Conservation (phyloP, 2,329 filamentous ascomycete species). For the Phaeoacremonium minimum region DNA sequence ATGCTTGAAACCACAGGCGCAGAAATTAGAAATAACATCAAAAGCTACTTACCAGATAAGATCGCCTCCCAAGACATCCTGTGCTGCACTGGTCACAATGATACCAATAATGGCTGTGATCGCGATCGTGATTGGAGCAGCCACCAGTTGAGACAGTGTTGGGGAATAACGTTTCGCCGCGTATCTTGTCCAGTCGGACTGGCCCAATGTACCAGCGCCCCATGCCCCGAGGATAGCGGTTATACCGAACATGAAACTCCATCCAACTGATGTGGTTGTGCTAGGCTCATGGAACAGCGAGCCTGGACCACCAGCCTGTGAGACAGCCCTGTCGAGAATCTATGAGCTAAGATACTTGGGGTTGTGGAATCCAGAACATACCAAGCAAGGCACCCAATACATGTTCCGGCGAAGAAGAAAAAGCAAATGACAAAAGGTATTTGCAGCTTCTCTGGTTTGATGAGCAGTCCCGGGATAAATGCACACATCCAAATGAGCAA, state of each 20-base stretch:
- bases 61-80: conserved; percentile 42
- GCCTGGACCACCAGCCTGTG: conserved; percentile 14
- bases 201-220: conserved; percentile 18
- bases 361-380: conserved; percentile 10
- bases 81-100: conserved; percentile 39
- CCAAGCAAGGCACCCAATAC: conserved; percentile 13
- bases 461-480: conserved; percentile 14
- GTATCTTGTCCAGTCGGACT: conserved; percentile 22
- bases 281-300: background rate
- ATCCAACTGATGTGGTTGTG: background rate
- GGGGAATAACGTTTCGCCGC: conserved; percentile 11
- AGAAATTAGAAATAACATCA: conserved; percentile 34
- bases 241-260: conserved; percentile 13
- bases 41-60: conserved; percentile 29
- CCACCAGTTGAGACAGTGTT: conserved; percentile 16
- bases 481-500: conserved; percentile 17
- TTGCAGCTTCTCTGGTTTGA: conserved; percentile 17
- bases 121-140: conserved; percentile 17
- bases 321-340: conserved; percentile 10
- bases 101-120: conserved; percentile 26
- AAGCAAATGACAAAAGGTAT: conserved; percentile 18
- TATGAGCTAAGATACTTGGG: background rate
- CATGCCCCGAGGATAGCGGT: conserved; percentile 17
- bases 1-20: no score
- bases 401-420: conserved; percentile 14